Base-by-base conservation (phyloP, 768 basidiomycete species). In the Gymnopilus junonius region DNA sequence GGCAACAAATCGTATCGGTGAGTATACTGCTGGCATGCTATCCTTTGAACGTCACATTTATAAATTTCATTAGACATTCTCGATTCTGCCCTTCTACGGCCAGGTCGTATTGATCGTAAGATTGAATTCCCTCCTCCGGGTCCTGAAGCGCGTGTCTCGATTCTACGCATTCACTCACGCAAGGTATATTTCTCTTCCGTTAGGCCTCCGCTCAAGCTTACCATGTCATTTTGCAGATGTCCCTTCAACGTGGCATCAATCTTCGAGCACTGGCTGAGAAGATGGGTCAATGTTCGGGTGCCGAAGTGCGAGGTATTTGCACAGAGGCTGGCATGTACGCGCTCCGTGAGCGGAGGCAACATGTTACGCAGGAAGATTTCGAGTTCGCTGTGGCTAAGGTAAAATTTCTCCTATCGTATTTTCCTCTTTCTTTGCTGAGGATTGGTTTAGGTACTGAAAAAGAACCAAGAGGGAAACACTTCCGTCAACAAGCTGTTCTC, bases 271-370 rank as follows among this genome's bases (percentile, higher is more conserved):
- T 99, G 2, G 97, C 97, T 0, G 97, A 99, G 76, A 99, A 99
- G 84, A 99, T 99, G 97, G 97, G 97, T 0, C 94, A 97, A 72
- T 98, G 97, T 74, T 97, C 94, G 1, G 97, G 97, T 67, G 97
- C 97, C 1, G 97, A 99, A 75, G 97, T 98, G 15, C 86, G 97
- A 15, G 97, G 95, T 77, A 97, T 97, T 68, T 97, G 95, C 74
- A 97, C 96, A 0, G 95, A 97, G 80, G 95, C 95, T n/a, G 93
- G 93, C 27, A 98, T 98, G 97, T 99, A 97, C 71, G 97, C 97
- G 0, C 82, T 99, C 2, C 87, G 97, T 17, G 97, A 99, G 77
- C 86, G 97, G 62, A 82, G 97, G 66, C 96, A 97, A 67, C 96
- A 99, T 75, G 97, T 99, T 55, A 97, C 96, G 3, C 96, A 97